A percentile compares a stretch with the other conserved stretches of the same genome.
These are phyloP conservation scores for Stylonectria norvegica DNA, from an alignment of 2,329 filamentous ascomycete species.

Conservation along the genomic window DNA sequence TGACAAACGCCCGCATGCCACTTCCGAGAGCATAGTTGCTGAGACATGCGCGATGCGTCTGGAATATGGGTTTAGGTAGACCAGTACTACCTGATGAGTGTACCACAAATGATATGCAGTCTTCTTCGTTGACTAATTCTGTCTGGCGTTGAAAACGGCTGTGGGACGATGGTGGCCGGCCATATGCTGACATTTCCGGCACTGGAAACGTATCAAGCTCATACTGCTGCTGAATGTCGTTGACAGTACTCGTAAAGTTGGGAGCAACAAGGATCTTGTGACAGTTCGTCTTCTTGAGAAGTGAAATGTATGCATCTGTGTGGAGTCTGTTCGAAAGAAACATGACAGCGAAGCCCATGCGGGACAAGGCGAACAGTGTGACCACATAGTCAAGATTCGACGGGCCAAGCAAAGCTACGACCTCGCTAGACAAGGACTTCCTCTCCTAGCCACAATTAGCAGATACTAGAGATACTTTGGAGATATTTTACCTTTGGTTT, in stretches of 20 bases:
- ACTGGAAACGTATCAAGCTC: slow-evolving; percentile 10
- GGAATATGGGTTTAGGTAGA: slow-evolving; percentile 60
- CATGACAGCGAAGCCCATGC: slow-evolving; percentile 48
- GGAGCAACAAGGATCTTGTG: slow-evolving; percentile 12
- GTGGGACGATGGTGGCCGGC: slow-evolving; percentile 16
- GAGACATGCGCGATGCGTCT: slow-evolving; percentile 50
- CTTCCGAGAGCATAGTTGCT: slow-evolving; percentile 42
- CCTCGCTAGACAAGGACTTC: slow-evolving; percentile 12
- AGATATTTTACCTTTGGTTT: slow-evolving; percentile 8
- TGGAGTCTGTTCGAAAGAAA: slow-evolving; percentile 19
- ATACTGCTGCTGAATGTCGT: slow-evolving; percentile 9
- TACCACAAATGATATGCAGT: slow-evolving; percentile 29
- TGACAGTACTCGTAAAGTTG: slow-evolving; percentile 5
- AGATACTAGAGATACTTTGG: background rate
- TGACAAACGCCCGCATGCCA: slow-evolving; percentile 48
- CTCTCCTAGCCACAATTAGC: background rate
- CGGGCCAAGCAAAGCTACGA: slow-evolving; percentile 46
- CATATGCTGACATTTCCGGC: slow-evolving; percentile 5
- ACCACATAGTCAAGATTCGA: slow-evolving; percentile 54
- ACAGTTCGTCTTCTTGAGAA: slow-evolving; percentile 14
- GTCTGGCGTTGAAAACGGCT: slow-evolving; percentile 11
- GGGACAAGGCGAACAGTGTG: slow-evolving; percentile 49
- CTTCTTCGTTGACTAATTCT: slow-evolving; percentile 18
- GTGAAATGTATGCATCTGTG: slow-evolving; percentile 13
- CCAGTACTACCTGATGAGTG: slow-evolving; percentile 54